Percentiles rank a stretch among this genome's conserved stretches.
phyloP scores from a whole-genome alignment of 1,284 basidiomycete species.

The Lignosus rhinocerotis region DNA sequence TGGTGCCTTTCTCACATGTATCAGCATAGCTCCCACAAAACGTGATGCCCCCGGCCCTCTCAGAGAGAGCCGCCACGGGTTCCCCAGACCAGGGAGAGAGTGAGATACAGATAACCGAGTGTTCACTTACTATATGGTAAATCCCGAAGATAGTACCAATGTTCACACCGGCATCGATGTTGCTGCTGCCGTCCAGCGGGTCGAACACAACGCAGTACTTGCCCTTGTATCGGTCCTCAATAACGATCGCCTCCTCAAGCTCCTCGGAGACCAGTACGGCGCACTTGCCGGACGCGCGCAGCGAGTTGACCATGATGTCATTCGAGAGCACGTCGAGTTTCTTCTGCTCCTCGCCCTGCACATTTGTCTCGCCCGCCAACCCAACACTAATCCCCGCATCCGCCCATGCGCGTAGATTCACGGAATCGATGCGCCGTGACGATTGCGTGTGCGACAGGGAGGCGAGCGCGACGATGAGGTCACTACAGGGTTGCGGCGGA shows the following conservation, averaged over 20 bases:
- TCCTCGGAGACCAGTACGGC: constrained; percentile 98
- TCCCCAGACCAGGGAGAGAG: neutral
- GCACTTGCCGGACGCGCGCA: constrained; percentile 92
- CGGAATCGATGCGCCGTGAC: neutral
- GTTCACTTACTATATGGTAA: constrained; percentile 79
- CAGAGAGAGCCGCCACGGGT: neutral
- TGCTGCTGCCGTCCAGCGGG: constrained; percentile 96
- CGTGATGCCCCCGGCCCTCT: neutral
- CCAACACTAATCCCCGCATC: constrained; percentile 66
- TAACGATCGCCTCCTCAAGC: constrained; percentile 89
- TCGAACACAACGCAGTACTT: constrained; percentile 98
- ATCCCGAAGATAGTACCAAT: constrained; percentile 99
- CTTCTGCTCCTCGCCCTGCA: constrained; percentile 99
- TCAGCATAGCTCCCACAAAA: constrained; percentile 5
- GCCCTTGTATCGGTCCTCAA: constrained; percentile 77
- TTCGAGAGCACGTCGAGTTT: constrained; percentile 98
- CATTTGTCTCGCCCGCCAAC: constrained; percentile 93
- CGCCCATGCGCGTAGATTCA: neutral
- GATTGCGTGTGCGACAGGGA: neutral
- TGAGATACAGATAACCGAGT: neutral
- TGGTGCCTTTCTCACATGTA: constrained; percentile 48
- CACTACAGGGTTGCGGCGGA: neutral
- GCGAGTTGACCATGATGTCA: constrained; percentile 98
- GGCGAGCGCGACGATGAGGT: constrained; percentile 10
- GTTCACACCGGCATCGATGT: constrained; percentile 99